phyloP scores from a whole-genome alignment of 2,329 filamentous ascomycete genomes.

The Rhynchosporium secalis region DNA sequence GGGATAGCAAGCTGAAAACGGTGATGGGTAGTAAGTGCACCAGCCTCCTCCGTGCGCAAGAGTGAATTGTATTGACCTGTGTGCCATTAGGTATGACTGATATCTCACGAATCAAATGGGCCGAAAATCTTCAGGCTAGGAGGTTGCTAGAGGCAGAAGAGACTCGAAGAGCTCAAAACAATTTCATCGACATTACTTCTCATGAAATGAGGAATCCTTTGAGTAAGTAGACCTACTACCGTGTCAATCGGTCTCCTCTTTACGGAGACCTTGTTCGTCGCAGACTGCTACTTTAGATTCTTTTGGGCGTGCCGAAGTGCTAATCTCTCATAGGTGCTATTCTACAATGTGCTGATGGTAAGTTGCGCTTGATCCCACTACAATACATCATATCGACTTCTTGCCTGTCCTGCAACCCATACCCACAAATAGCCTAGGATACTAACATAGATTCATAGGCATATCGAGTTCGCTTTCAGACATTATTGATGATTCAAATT shows the following conservation, averaged over 20 bases:
- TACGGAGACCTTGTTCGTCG: neutral
- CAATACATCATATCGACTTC: neutral
- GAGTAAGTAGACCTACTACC: constrained; percentile 66
- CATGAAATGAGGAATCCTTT: constrained; percentile 76
- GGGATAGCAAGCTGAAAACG: constrained; percentile 64
- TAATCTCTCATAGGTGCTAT: constrained; percentile 54
- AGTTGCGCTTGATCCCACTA: neutral
- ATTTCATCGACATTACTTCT: constrained; percentile 74
- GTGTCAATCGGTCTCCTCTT: neutral
- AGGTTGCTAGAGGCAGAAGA: constrained; percentile 54
- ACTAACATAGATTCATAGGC: constrained; percentile 12
- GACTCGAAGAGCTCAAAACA: constrained; percentile 69
- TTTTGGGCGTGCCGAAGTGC: neutral
- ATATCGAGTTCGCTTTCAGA: constrained; percentile 28
- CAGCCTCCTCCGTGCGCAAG: neutral
- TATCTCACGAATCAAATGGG: constrained; percentile 59
- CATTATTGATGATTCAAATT: neutral
- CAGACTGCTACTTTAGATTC: neutral
- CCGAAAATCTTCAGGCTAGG: constrained; percentile 33
- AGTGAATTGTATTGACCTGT: constrained; percentile 51
- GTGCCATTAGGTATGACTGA: constrained; percentile 69
- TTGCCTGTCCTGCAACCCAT: neutral
- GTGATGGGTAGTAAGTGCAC: constrained; percentile 58
- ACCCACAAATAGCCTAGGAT: neutral
- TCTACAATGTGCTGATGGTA: constrained; percentile 66